These are phyloP conservation scores for Castanospermum australe DNA, from an alignment of 306 rosid genomes.

Conservation along the genomic window DNA sequence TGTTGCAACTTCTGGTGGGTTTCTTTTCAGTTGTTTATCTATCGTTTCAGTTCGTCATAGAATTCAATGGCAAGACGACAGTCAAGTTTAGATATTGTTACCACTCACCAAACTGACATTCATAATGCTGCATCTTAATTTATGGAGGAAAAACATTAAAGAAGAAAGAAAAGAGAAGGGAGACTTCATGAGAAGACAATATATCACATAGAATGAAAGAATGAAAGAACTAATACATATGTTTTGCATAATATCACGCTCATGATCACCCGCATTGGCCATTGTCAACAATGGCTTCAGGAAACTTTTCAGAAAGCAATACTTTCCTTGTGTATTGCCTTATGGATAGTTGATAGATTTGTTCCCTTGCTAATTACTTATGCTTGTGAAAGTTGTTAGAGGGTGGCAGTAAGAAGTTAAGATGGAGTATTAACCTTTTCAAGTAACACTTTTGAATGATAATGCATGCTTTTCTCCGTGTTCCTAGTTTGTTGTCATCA, in stretches of 20 bases:
- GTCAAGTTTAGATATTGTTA: background rate
- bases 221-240: background rate
- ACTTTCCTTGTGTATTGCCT: background rate
- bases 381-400: background rate
- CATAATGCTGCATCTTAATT: background rate
- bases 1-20: conserved; percentile 34
- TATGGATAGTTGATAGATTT: background rate
- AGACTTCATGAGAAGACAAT: background rate
- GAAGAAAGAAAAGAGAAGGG: background rate
- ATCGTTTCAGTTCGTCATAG: background rate
- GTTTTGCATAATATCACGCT: background rate
- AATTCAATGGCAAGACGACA: conserved; percentile 2
- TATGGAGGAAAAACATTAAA: background rate
- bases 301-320: background rate
- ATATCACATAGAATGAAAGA: background rate
- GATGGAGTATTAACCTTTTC: background rate
- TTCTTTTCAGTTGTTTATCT: conserved; percentile 36
- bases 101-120: background rate
- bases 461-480: background rate
- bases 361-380: background rate
- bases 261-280: background rate
- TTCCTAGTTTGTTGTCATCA: background rate
- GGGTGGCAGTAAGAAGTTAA: no score
- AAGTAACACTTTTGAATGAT: background rate
- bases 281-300: background rate